phyloP scores from a whole-genome alignment of 345 rosid species.

The Melaleuca alternifolia region DNA sequence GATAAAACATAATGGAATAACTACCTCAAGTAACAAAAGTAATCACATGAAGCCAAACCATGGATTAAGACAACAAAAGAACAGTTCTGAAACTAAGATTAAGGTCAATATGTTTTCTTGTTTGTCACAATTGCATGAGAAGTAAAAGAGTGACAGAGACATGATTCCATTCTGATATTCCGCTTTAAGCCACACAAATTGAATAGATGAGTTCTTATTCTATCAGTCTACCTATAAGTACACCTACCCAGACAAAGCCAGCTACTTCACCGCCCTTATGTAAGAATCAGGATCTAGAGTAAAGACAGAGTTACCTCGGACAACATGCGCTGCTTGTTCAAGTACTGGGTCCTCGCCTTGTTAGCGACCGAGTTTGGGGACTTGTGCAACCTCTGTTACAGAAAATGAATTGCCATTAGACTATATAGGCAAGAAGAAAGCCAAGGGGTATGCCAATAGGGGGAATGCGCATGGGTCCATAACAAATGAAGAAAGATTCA shows the following conservation, averaged over 20 bases:
- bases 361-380: slow-evolving; percentile 74
- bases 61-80: background rate
- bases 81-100: background rate
- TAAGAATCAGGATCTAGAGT: background rate
- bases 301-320: slow-evolving; percentile 31
- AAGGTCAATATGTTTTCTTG: background rate
- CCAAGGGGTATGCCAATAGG: background rate
- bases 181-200: background rate
- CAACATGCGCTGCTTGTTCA: slow-evolving; percentile 80
- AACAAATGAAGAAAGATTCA: background rate
- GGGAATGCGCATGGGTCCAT: background rate
- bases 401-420: background rate
- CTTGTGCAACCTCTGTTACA: slow-evolving; percentile 53
- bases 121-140: background rate
- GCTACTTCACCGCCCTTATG: background rate
- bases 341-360: slow-evolving; percentile 80
- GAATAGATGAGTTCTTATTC: background rate
- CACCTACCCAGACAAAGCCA: background rate
- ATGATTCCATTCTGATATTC: background rate
- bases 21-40: background rate
- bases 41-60: background rate
- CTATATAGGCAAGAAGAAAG: background rate
- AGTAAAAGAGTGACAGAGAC: background rate
- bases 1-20: background rate
- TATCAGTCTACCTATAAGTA: background rate